These are phyloP conservation scores for Chrysanthemum lavandulifolium DNA, from an alignment of 129 eudicot genomes.

Conservation along the genomic window DNA sequence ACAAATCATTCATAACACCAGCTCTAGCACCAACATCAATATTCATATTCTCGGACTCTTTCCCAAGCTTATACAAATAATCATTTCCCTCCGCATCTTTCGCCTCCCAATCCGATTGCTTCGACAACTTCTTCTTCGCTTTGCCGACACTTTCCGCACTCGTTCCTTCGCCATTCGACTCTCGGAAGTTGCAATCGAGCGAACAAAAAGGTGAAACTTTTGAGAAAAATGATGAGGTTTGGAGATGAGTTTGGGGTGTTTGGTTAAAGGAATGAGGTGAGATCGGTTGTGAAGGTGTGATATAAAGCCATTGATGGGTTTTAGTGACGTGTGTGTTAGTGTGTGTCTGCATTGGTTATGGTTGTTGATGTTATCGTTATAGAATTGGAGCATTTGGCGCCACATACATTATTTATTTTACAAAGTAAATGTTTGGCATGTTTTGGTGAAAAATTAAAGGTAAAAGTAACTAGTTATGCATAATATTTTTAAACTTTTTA, in stretches of 20 bases:
- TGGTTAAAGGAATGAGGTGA: constrained; percentile 31
- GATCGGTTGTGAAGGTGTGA: constrained; percentile 34
- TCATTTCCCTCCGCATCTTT: constrained; percentile 71
- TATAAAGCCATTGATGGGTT: constrained; percentile 32
- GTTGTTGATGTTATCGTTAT: constrained; percentile 35
- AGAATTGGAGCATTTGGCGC: constrained; percentile 49
- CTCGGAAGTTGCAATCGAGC: constrained; percentile 34
- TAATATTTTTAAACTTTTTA: no score
- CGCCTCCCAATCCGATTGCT: constrained; percentile 94
- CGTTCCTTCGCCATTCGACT: constrained; percentile 29
- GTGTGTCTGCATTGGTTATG: background rate
- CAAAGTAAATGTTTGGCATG: no score
- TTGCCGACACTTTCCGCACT: constrained; percentile 13
- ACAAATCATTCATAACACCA: constrained; percentile 91
- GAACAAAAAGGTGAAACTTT: constrained; percentile 24
- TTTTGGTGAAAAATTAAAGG: no score
- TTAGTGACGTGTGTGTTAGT: background rate
- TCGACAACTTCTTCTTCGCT: constrained; percentile 50
- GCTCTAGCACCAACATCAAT: constrained; percentile 94
- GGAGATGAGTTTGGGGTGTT: constrained; percentile 22
- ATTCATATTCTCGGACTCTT: constrained; percentile 93
- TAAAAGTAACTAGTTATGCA: no score
- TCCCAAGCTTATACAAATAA: constrained; percentile 81
- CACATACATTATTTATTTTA: constrained; percentile 28
- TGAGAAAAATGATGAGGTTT: constrained; percentile 13